Percentiles rank a stretch among this genome's conserved stretches.
phyloP scores from a whole-genome alignment of 768 basidiomycete species.

The Roridomyces roridus region DNA sequence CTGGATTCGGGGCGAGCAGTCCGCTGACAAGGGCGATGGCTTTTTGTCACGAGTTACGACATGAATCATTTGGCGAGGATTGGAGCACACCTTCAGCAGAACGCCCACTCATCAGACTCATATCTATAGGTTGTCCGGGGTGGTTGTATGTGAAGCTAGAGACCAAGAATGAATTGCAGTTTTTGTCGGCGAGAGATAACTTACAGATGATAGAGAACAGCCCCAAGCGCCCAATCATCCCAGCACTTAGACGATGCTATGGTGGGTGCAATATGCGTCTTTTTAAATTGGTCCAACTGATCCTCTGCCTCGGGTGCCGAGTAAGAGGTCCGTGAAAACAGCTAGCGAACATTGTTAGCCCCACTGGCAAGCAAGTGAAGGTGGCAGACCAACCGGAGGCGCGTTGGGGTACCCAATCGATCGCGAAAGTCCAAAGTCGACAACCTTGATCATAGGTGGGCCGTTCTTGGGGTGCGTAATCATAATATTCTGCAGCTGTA shows the following conservation, averaged over 20 bases:
- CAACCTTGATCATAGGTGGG: conserved; percentile 56
- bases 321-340: not conserved
- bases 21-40: not conserved
- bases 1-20: not conserved
- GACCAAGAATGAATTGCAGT: not conserved
- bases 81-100: not conserved
- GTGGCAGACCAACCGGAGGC: not conserved
- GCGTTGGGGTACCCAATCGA: conserved; percentile 41
- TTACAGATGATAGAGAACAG: not conserved
- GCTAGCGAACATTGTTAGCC: not conserved
- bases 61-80: not conserved
- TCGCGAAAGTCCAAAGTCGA: conserved; percentile 71
- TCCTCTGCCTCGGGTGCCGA: conserved; percentile 4
- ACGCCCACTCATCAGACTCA: not conserved
- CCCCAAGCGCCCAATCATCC: conserved; percentile 12
- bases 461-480: conserved; percentile 40
- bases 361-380: not conserved
- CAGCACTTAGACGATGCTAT: not conserved
- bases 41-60: not conserved
- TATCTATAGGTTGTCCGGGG: not conserved
- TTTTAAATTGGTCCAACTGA: not conserved
- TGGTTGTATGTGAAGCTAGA: not conserved
- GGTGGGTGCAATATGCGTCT: not conserved
- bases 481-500: conserved; percentile 50
- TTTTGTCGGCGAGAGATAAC: not conserved